These are phyloP conservation scores for Cylindrodendrum hubeiense DNA, from an alignment of 2,329 filamentous ascomycete species.

Conservation along the genomic window DNA sequence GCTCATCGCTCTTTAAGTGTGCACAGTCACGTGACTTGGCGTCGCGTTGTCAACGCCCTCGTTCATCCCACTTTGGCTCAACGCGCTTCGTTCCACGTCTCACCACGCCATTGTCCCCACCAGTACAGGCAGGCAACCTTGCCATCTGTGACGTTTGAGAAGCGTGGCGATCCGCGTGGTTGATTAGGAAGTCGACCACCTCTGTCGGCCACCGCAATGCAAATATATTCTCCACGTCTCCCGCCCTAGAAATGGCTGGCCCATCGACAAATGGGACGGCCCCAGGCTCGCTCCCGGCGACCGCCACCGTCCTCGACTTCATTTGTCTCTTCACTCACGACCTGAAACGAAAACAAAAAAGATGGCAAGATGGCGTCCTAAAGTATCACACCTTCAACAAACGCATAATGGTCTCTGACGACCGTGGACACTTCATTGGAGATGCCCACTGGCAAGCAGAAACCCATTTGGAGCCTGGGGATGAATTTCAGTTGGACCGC, in stretches of 20 bases:
- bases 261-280: not conserved
- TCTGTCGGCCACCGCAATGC: constrained; percentile 1
- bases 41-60: constrained; percentile 24
- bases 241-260: constrained; percentile 31
- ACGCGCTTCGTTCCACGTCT: constrained; percentile 6
- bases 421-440: constrained; percentile 82
- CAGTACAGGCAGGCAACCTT: not conserved
- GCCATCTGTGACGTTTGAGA: not conserved
- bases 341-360: constrained; percentile 85
- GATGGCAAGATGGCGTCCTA: constrained; percentile 93
- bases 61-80: constrained; percentile 4
- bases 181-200: not conserved
- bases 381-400: constrained; percentile 93
- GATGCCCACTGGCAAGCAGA: constrained; percentile 84
- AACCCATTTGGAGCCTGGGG: constrained; percentile 79
- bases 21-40: constrained; percentile 26
- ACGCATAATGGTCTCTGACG: constrained; percentile 90
- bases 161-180: not conserved
- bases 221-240: too few species aligned
- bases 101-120: not conserved
- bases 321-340: constrained; percentile 90
- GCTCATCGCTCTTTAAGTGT: not conserved
- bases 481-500: constrained; percentile 83
- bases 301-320: constrained; percentile 83
- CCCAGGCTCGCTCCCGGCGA: constrained; percentile 46